Evolutionary conservation across 2,329 filamentous ascomycete genomes (phyloP).

Genomic region (Ramichloridium luteum): DNA sequence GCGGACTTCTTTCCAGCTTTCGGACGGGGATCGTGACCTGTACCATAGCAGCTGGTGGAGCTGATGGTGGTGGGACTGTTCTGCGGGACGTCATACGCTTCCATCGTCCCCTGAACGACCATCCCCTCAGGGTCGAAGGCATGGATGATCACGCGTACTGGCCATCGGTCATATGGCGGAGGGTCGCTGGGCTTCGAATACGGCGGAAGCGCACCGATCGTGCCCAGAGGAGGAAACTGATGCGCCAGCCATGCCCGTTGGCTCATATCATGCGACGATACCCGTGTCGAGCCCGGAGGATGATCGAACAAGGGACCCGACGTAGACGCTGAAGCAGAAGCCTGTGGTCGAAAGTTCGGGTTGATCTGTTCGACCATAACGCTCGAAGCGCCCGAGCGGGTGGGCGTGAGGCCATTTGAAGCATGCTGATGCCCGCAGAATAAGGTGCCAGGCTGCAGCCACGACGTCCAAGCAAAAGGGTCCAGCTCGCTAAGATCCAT

Average conservation of each 20-base stretch:
- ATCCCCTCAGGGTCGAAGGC: slow-evolving; percentile 47
- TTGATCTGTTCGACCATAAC: slow-evolving; percentile 23
- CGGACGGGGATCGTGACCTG: slow-evolving; percentile 10
- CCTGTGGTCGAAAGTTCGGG: slow-evolving; percentile 15
- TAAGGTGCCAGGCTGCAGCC: slow-evolving; percentile 48
- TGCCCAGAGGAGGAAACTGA: slow-evolving; percentile 15
- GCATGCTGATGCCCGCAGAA: slow-evolving; percentile 53
- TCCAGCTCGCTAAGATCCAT: slow-evolving; percentile 41
- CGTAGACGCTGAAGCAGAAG: slow-evolving; percentile 5
- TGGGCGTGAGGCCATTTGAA: slow-evolving; percentile 20
- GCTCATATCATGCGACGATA: slow-evolving; percentile 20
- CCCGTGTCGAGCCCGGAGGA: slow-evolving; percentile 17
- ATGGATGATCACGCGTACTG: slow-evolving; percentile 54
- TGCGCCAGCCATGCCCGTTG: slow-evolving; percentile 28
- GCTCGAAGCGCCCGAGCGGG: slow-evolving; percentile 6
- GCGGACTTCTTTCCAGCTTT: slow-evolving; percentile 33
- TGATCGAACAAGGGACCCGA: slow-evolving; percentile 15
- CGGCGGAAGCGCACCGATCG: background rate
- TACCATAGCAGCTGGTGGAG: slow-evolving; percentile 2
- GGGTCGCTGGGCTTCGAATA: slow-evolving; percentile 11
- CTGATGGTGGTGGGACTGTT: slow-evolving; percentile 24
- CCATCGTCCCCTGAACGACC: slow-evolving; percentile 56
- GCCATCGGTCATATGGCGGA: slow-evolving; percentile 48
- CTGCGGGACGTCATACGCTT: slow-evolving; percentile 54
- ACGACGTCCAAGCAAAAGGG: slow-evolving; percentile 44